These are phyloP conservation scores for Rutstroemia sp. DNA, from an alignment of 2,329 filamentous ascomycete species.

Conservation along the genomic window DNA sequence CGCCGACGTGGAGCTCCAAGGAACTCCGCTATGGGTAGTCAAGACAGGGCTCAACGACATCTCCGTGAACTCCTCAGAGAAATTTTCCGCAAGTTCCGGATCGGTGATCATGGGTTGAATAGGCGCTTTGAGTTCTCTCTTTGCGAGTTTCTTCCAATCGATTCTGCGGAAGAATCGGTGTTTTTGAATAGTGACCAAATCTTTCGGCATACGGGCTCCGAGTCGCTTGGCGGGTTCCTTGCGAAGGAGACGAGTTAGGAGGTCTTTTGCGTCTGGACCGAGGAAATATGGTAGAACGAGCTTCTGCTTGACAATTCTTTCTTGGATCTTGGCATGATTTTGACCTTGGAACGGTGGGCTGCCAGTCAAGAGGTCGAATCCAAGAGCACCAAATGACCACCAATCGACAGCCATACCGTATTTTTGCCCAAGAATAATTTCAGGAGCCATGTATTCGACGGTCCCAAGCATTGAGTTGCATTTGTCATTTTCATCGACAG, in stretches of 20 bases:
- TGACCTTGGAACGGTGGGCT: constrained; percentile 83
- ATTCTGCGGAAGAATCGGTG: constrained; percentile 97
- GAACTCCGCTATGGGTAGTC: constrained; percentile 25
- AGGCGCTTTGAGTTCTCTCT: constrained; percentile 75
- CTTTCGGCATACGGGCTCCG: constrained; percentile 81
- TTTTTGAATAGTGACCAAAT: constrained; percentile 76
- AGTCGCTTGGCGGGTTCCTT: constrained; percentile 91
- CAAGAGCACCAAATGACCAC: constrained; percentile 95
- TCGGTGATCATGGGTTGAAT: constrained; percentile 93
- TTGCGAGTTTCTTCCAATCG: constrained; percentile 82
- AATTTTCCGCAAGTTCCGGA: constrained; percentile 94
- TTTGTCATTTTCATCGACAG: constrained; percentile 58
- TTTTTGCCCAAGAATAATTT: constrained; percentile 78
- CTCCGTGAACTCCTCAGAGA: constrained; percentile 84
- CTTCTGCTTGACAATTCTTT: constrained; percentile 94
- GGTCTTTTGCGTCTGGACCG: constrained; percentile 84
- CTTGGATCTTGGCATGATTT: constrained; percentile 91
- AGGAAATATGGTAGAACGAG: constrained; percentile 84
- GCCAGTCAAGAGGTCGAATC: constrained; percentile 87
- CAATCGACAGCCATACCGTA: constrained; percentile 96
- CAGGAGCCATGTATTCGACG: constrained; percentile 95
- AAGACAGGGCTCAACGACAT: constrained; percentile 70
- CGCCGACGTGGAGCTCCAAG: constrained; percentile 18
- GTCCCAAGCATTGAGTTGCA: constrained; percentile 93
- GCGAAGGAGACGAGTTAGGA: constrained; percentile 80